Evolutionary conservation across 1,139 yeast species (phyloP).

Genomic region (Keqinozyma sinolaborantium): DNA sequence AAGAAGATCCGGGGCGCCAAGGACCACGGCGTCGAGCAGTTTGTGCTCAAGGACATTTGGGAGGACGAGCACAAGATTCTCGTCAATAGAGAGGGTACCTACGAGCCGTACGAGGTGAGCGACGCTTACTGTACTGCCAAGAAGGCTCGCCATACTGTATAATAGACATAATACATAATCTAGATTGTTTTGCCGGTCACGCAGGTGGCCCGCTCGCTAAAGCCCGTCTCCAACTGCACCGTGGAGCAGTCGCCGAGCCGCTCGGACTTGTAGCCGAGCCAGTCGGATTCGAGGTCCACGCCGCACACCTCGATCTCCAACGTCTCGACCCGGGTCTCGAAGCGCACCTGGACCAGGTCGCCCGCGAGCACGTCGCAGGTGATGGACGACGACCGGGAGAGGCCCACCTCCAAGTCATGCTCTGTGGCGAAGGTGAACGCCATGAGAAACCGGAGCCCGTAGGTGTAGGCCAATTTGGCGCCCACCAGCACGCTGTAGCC

Average conservation of each 20-base stretch:
- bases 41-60: slow-evolving; percentile 67
- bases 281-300: background rate
- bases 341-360: background rate
- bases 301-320: background rate
- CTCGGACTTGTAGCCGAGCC: background rate
- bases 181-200: background rate
- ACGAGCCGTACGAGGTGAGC: slow-evolving; percentile 82
- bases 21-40: slow-evolving; percentile 58
- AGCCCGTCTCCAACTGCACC: background rate
- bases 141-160: slow-evolving; percentile 12
- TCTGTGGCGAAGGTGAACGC: background rate
- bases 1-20: slow-evolving; percentile 12
- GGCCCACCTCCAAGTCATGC: background rate
- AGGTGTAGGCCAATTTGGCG: background rate
- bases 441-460: background rate
- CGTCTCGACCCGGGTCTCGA: background rate
- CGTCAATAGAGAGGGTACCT: slow-evolving; percentile 88
- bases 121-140: slow-evolving; percentile 76
- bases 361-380: background rate
- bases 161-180: no score
- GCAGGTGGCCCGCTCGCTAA: background rate
- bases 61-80: slow-evolving; percentile 64
- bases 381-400: background rate
- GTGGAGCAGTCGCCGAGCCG: background rate
- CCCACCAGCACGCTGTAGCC: background rate